These are phyloP conservation scores for Populus hybrid DNA, from an alignment of 441 rosid genomes.

Conservation along the genomic window DNA sequence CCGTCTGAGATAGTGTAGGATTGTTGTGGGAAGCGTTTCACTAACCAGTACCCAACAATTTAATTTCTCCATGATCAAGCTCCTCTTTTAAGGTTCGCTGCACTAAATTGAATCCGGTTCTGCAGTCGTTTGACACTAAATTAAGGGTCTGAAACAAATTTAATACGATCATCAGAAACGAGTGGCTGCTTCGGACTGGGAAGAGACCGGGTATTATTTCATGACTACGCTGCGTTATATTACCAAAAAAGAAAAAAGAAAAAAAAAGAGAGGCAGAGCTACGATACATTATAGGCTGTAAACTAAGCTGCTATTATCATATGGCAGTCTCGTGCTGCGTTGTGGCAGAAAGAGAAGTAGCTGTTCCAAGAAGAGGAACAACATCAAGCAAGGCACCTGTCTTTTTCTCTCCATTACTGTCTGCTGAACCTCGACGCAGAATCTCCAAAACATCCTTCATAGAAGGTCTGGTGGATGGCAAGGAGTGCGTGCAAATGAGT, in stretches of 20 bases:
- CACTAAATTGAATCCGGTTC: background rate
- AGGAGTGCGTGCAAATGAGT: slow-evolving; percentile 39
- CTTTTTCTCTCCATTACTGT: slow-evolving; percentile 28
- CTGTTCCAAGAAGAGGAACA: slow-evolving; percentile 49
- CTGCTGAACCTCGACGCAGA: slow-evolving; percentile 39
- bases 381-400: slow-evolving; percentile 39
- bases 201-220: background rate
- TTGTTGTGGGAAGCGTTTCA: background rate
- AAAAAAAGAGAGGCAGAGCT: no score
- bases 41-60: background rate
- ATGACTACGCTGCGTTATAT: background rate
- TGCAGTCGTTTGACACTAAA: background rate
- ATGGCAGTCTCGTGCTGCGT: slow-evolving; percentile 30
- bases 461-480: slow-evolving; percentile 46
- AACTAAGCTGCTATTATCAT: slow-evolving; percentile 16
- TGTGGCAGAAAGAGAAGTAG: slow-evolving; percentile 42
- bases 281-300: slow-evolving; percentile 14
- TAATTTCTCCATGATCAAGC: background rate
- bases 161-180: background rate
- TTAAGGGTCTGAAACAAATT: background rate
- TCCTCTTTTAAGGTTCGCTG: background rate
- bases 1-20: background rate
- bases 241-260: background rate
- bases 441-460: slow-evolving; percentile 52
- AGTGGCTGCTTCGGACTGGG: background rate